These are phyloP conservation scores for Quercus dentata DNA, from an alignment of 306 rosid genomes.

Conservation along the genomic window DNA sequence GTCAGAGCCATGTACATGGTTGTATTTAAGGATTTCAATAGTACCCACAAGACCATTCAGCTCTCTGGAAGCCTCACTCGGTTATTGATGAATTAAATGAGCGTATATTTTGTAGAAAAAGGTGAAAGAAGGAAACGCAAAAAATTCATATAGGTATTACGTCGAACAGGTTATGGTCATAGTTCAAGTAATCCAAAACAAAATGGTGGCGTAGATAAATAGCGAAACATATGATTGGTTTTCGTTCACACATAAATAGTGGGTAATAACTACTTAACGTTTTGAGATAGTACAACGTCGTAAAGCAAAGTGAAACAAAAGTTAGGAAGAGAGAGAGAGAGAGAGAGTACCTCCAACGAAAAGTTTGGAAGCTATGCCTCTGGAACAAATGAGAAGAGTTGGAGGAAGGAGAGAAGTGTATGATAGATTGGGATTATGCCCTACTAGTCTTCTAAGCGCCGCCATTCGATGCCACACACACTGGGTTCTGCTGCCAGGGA, in stretches of 20 bases:
- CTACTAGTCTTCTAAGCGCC: constrained; percentile 23
- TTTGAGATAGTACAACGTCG: neutral
- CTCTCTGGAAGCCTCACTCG: neutral
- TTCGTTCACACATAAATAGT: neutral
- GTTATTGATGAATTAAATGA: neutral
- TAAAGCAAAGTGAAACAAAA: neutral
- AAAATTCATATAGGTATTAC: neutral
- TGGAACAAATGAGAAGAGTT: constrained; percentile 29
- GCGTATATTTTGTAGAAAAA: neutral
- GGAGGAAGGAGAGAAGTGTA: constrained; percentile 33
- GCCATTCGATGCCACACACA: constrained; percentile 20
- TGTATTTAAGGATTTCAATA: neutral
- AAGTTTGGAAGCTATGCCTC: constrained; percentile 47
- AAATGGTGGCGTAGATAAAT: neutral
- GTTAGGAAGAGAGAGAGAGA: neutral
- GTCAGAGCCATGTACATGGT: too few species aligned
- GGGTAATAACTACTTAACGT: neutral
- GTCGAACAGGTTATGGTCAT: neutral
- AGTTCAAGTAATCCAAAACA: neutral
- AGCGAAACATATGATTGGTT: neutral
- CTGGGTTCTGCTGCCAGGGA: too few species aligned
- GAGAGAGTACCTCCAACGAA: constrained; percentile 47
- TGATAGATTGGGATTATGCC: constrained; percentile 4
- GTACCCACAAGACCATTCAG: neutral
- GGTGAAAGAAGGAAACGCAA: neutral